These are phyloP conservation scores for Exophiala viscosa DNA, from an alignment of 2,329 filamentous ascomycete genomes.

Conservation along the genomic window DNA sequence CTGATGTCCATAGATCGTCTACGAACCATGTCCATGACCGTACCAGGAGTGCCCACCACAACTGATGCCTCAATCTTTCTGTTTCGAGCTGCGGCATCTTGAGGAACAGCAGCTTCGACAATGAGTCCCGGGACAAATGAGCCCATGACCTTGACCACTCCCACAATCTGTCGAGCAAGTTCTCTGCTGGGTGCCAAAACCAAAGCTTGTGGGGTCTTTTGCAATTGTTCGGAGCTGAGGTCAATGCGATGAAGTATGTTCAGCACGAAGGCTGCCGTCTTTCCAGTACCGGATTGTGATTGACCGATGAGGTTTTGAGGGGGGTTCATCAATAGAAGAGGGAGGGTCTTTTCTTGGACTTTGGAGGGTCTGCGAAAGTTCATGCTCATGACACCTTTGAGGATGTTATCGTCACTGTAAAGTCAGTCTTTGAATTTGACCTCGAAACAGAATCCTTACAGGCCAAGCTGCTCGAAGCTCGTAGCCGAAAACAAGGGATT, in stretches of 20 bases:
- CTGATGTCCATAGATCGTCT: slow-evolving; percentile 69
- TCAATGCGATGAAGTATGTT: slow-evolving; percentile 88
- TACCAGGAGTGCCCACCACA: slow-evolving; percentile 90
- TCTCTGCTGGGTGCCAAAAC: slow-evolving; percentile 90
- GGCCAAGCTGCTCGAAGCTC: slow-evolving; percentile 77
- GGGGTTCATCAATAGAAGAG: slow-evolving; percentile 81
- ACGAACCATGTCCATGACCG: slow-evolving; percentile 81
- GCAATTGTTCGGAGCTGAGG: slow-evolving; percentile 57
- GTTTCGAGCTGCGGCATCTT: slow-evolving; percentile 64
- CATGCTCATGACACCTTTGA: slow-evolving; percentile 73
- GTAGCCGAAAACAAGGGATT: slow-evolving; percentile 84
- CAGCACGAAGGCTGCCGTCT: slow-evolving; percentile 93
- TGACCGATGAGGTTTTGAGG: slow-evolving; percentile 93
- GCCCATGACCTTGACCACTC: slow-evolving; percentile 79
- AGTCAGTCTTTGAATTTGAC: background rate
- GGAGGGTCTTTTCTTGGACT: slow-evolving; percentile 92
- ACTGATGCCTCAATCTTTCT: slow-evolving; percentile 70
- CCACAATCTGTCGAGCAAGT: slow-evolving; percentile 88
- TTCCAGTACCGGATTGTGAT: slow-evolving; percentile 98
- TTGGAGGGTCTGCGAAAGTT: slow-evolving; percentile 95
- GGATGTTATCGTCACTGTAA: slow-evolving; percentile 46
- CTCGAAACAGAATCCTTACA: slow-evolving; percentile 55
- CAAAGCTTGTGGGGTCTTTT: slow-evolving; percentile 68
- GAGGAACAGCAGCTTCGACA: slow-evolving; percentile 78
- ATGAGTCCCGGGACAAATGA: slow-evolving; percentile 72